Evolutionary conservation across 2,329 filamentous ascomycete species (phyloP), one percentile per base, ranked within the genome.

Genomic region (Colletotrichum endophyticum): DNA sequence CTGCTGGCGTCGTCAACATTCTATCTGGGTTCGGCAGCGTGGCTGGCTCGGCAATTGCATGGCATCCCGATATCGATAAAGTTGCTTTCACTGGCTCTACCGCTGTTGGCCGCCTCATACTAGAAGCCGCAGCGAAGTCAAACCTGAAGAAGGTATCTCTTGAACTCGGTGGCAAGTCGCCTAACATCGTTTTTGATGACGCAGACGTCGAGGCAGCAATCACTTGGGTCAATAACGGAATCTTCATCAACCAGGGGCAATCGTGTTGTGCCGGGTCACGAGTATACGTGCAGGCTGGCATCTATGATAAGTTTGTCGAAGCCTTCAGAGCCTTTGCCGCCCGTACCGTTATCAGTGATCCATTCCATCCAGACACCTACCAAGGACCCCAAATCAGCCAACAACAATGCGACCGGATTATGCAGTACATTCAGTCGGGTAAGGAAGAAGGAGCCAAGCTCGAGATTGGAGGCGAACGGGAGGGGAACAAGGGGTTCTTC

Each of bases 81-180:
- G n/a, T 49, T 22, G 15, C 15, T 19, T 49, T 49, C 44, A 49
- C 44, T 19, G 44, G 44, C n/a, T 49, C 44, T 9, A 49, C 44
- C 16, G 44, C 44, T 19, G 22, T 25, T 9, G 57, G 57, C 13
- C 16, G 57, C 15, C 19, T 16, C 16, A 32, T 62, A 9, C 8
- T n/a, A 8, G 15, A 27, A 25, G 57, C 57, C 15, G 44, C 86
- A 2, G 82, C 85, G 2, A 82, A 82, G 72, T 84, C 82, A 59
- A 87, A 87, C 70, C 79, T 88, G 73, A 89, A 88, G 82, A 84
- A 85, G 36, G 84, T 88, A 44, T 86, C 85, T 4, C 82, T 89
- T 3, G 87, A 88, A 78, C 82, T 87, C 8, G 87, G 87, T 57
- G 87, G 87, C 56, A 88, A 88, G 79, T 84, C 82, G 8, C 86